A percentile compares a stretch with the other conserved stretches of the same genome.
These are phyloP conservation scores for Aristolochia californica DNA, from an alignment of 164 flowering plant species.

Conservation along the genomic window DNA sequence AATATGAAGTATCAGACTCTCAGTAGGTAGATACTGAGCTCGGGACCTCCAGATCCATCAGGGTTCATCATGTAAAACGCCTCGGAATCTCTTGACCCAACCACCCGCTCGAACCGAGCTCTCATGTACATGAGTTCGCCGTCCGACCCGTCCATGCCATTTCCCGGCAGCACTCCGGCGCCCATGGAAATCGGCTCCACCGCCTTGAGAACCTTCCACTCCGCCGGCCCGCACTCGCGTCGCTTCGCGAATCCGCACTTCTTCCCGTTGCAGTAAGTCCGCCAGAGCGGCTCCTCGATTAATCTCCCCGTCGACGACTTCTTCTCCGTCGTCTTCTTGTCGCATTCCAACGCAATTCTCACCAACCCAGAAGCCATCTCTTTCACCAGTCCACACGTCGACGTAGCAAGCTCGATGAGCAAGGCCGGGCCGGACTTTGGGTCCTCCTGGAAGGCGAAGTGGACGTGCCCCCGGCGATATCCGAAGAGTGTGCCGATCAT, in stretches of 20 bases:
- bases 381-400: constrained; percentile 57
- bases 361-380: constrained; percentile 99
- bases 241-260: constrained; percentile 72
- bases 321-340: constrained; percentile 32
- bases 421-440: constrained; percentile 46
- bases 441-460: constrained; percentile 70
- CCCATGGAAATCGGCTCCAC: constrained; percentile 83
- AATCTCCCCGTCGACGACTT: constrained; percentile 25
- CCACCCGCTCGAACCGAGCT: constrained; percentile 91
- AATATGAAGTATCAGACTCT: constrained; percentile 32
- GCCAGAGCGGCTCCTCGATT: constrained; percentile 77
- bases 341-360: constrained; percentile 83
- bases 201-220: constrained; percentile 61
- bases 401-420: constrained; percentile 63
- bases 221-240: constrained; percentile 58
- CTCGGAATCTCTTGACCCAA: constrained; percentile 82
- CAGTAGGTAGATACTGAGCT: constrained; percentile 74
- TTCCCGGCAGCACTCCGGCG: constrained; percentile 76
- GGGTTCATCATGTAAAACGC: constrained; percentile 98
- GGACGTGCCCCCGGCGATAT: constrained; percentile 70
- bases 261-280: constrained; percentile 85
- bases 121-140: constrained; percentile 96
- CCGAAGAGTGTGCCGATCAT: constrained; percentile 86
- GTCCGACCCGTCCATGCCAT: constrained; percentile 26
- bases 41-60: constrained; percentile 75